Evolutionary conservation across 225 moss, liverwort and hornwort genomes (phyloP).

Genomic region (Marchantia polymorpha): DNA sequence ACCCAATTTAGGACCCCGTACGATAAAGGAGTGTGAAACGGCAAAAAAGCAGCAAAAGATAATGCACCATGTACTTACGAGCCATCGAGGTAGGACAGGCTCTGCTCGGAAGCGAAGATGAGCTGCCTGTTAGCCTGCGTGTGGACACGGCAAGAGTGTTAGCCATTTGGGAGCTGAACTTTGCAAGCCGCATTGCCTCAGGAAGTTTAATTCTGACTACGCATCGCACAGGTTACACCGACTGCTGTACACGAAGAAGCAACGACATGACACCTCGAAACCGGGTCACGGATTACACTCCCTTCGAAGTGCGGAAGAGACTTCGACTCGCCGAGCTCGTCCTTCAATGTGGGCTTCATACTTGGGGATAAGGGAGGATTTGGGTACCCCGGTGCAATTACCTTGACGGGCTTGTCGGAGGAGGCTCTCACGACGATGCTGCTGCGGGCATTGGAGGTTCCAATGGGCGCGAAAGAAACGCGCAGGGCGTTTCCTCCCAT

Average conservation of each 20-base stretch:
- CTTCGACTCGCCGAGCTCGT: no score
- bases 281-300: no score
- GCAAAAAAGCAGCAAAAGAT: neutral
- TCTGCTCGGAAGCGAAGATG: slow-evolving; percentile 81
- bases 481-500: slow-evolving; percentile 45
- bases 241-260: no score
- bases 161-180: no score
- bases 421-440: slow-evolving; percentile 23
- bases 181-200: neutral
- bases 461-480: slow-evolving; percentile 29
- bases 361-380: no score
- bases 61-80: slow-evolving; percentile 31
- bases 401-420: slow-evolving; percentile 44
- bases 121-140: slow-evolving; percentile 55
- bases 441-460: slow-evolving; percentile 15
- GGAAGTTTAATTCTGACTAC: no score
- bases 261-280: no score
- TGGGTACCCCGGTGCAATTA: no score
- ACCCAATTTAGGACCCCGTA: neutral
- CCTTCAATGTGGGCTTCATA: no score
- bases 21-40: neutral
- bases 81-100: slow-evolving; percentile 79
- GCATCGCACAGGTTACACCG: no score
- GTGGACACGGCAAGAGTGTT: neutral
- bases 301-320: no score